A percentile compares a stretch with the other conserved stretches of the same genome.
Conservation (phyloP, 2,329 filamentous ascomycete genomes). For the Didymella exigua region DNA sequence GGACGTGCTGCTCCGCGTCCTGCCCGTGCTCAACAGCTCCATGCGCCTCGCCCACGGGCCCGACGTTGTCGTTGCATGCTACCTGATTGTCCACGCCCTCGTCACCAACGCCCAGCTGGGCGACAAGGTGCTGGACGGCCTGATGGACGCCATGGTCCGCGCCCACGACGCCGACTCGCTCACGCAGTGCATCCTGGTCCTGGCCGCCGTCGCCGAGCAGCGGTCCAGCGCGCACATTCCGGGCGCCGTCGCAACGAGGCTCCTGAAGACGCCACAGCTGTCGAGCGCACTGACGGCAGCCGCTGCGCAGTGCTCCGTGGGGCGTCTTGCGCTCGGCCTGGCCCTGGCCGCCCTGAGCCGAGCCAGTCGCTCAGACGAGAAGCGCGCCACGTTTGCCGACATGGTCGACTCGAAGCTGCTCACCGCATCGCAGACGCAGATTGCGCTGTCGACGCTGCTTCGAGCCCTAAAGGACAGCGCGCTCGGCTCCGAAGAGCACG, state of each 20-base stretch:
- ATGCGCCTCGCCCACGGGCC: slow-evolving; percentile 76
- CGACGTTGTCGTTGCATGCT: slow-evolving; percentile 83
- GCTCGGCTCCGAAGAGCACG: slow-evolving; percentile 37
- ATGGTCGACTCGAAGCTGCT: slow-evolving; percentile 66
- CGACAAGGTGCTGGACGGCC: slow-evolving; percentile 77
- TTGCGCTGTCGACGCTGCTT: slow-evolving; percentile 70
- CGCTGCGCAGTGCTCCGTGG: slow-evolving; percentile 68
- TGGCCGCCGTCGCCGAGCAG: slow-evolving; percentile 82
- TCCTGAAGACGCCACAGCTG: slow-evolving; percentile 68
- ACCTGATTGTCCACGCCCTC: slow-evolving; percentile 87
- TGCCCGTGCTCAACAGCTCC: slow-evolving; percentile 75
- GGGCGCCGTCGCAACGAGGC: slow-evolving; percentile 69
- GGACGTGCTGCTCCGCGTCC: slow-evolving; percentile 70
- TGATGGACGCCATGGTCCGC: slow-evolving; percentile 86
- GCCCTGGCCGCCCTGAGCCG: slow-evolving; percentile 55
- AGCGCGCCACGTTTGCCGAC: slow-evolving; percentile 59
- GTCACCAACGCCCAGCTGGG: slow-evolving; percentile 81
- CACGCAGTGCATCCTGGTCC: slow-evolving; percentile 74
- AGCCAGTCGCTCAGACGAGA: slow-evolving; percentile 27
- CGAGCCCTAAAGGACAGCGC: slow-evolving; percentile 51
- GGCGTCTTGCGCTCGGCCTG: slow-evolving; percentile 74
- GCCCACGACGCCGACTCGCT: slow-evolving; percentile 78
- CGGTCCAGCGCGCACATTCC: slow-evolving; percentile 73
- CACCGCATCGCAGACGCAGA: slow-evolving; percentile 66
- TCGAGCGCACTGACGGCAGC: slow-evolving; percentile 65